A percentile compares a stretch with the other conserved stretches of the same genome.
Evolutionary conservation across 176 grass and related monocot species (phyloP).

Genomic region (Carex parvula): DNA sequence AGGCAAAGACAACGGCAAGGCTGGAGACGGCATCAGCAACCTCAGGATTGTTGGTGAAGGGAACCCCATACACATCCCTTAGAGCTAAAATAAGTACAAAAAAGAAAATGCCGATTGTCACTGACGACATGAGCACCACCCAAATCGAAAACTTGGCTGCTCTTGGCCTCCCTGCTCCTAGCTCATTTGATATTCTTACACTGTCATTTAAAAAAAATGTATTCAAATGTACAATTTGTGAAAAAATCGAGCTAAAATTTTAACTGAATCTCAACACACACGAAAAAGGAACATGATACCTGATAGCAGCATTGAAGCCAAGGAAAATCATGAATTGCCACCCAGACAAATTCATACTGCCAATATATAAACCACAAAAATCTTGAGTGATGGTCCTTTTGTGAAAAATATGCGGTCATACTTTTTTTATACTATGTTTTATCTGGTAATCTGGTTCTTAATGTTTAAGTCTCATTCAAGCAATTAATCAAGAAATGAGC

Average conservation of each 20-base stretch:
- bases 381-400: not conserved
- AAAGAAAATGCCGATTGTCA: constrained; percentile 42
- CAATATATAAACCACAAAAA: not conserved
- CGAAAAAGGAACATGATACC: constrained; percentile 19
- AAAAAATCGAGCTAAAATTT: not conserved
- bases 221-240: no score
- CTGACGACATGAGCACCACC: constrained; percentile 57
- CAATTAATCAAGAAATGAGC: not conserved
- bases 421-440: not conserved
- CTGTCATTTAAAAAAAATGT: constrained; percentile 14
- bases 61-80: constrained; percentile 56
- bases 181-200: constrained; percentile 84
- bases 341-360: constrained; percentile 57
- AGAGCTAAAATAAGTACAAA: constrained; percentile 40
- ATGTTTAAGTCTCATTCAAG: not conserved
- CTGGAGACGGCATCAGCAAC: constrained; percentile 48
- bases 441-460: not conserved
- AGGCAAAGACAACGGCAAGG: constrained; percentile 56
- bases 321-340: constrained; percentile 90
- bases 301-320: constrained; percentile 85
- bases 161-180: constrained; percentile 59
- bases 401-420: not conserved
- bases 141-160: constrained; percentile 57
- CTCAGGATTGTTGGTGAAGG: constrained; percentile 70
- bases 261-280: not conserved